Evolutionary conservation across 345 rosid genomes (phyloP), one percentile per base, ranked within the genome.

Genomic region (Clausena lansium): DNA sequence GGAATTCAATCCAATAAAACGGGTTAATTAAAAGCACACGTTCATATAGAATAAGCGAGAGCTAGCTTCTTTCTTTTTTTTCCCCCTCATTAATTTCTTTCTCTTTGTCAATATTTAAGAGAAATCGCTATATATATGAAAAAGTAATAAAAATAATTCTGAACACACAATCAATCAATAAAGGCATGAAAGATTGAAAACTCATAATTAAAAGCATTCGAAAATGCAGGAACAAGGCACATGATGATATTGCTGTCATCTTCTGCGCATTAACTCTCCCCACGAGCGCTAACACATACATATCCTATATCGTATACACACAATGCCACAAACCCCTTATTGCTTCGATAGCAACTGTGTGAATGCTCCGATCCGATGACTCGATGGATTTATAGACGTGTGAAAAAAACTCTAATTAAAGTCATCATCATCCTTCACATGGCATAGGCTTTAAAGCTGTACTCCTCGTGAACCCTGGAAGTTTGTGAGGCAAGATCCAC

Each of bases 361-460:
- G 54, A 9, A 0, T 41, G 15, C 50, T 45, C 50, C 15, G 50
- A 45, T 11, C 50, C 50, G 17, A 13, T 45, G 50, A 41, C 50
- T 45, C 50, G 50, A 13, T 45, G 15, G 11, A 45, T 45, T 45
- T 13, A 45, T 45, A 45, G 50, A 4, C 17, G 17, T 17, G 38
- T 2, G 7, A 19, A 15, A 30, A 45, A 45, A 45, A 3, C 17
- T 35, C 41, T 7, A n/a, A n/a, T n/a, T n/a, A 77, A 66, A 70
- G 80, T 83, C 78, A 75, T 81, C 36, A 71, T 80, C 84, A 78
- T 71, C 64, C 71, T 64, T 54, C 88, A 83, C 86, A 77, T 83
- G 86, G 85, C 52, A 62, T 30, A 73, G 71, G 63, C 52, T 55
- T 71, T 24, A 64, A 52, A 45, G 36, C 54, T 36, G 47, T 45